Evolutionary conservation across 768 basidiomycete genomes (phyloP).

Genomic region (Phlebiopsis gigantea): DNA sequence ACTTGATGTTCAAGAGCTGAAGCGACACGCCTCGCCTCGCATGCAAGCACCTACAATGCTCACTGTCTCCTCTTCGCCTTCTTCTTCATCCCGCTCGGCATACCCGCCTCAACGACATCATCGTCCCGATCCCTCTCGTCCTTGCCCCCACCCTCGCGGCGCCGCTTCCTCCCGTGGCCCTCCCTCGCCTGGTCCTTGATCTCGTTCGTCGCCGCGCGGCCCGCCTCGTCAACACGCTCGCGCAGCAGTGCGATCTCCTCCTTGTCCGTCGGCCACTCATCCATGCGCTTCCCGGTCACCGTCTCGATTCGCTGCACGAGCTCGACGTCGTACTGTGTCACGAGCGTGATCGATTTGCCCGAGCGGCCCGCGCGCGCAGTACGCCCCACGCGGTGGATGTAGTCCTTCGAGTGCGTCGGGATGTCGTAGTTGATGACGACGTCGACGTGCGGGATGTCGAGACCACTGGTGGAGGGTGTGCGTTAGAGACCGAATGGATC

Average conservation of each 20-base stretch:
- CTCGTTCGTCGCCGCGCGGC: slow-evolving; percentile 68
- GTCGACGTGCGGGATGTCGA: slow-evolving; percentile 95
- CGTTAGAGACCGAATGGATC: background rate
- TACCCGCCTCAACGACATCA: slow-evolving; percentile 86
- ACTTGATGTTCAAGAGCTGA: slow-evolving; percentile 59
- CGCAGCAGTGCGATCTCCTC: slow-evolving; percentile 84
- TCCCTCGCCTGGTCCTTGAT: slow-evolving; percentile 71
- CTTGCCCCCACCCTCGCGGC: slow-evolving; percentile 42
- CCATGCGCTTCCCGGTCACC: slow-evolving; percentile 90
- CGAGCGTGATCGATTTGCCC: slow-evolving; percentile 95
- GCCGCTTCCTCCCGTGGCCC: slow-evolving; percentile 41
- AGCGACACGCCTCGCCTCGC: no score
- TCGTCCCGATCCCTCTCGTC: slow-evolving; percentile 91
- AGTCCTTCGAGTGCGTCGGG: slow-evolving; percentile 97
- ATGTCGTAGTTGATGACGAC: slow-evolving; percentile 98
- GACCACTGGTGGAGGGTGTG: slow-evolving; percentile 48
- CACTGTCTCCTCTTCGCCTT: slow-evolving; percentile 38
- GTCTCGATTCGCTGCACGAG: slow-evolving; percentile 91
- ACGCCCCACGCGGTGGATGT: slow-evolving; percentile 96
- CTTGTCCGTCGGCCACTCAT: slow-evolving; percentile 77
- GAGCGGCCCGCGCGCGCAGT: slow-evolving; percentile 97
- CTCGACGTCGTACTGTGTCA: slow-evolving; percentile 98
- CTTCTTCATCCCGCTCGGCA: slow-evolving; percentile 78
- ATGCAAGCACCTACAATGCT: background rate
- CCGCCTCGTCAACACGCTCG: slow-evolving; percentile 88